A percentile compares a stretch with the other conserved stretches of the same genome.
Evolutionary conservation across 2,329 filamentous ascomycete genomes (phyloP).

Genomic region (Aspergillus calidoustus): DNA sequence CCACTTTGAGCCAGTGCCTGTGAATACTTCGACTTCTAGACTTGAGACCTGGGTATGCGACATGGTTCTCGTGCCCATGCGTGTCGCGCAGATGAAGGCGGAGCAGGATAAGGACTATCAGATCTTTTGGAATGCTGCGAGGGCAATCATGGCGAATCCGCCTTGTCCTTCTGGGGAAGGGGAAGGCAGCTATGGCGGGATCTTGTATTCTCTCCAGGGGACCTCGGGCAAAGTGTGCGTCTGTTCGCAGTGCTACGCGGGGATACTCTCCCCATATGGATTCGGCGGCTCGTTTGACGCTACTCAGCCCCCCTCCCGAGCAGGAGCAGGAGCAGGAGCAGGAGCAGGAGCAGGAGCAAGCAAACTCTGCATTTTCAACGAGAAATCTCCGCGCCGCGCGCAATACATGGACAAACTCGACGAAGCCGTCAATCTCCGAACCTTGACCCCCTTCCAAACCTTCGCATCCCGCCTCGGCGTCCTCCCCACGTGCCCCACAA

Average conservation of each 20-base stretch:
- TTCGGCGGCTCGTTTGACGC: neutral
- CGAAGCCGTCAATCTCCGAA: neutral
- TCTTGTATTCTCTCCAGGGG: neutral
- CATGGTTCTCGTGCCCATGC: neutral
- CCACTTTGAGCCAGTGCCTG: neutral
- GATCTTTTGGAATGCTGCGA: conserved; percentile 1
- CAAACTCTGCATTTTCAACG: neutral
- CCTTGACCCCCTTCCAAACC: neutral
- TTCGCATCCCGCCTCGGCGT: neutral
- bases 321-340: neutral
- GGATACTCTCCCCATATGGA: neutral
- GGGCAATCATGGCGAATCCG: neutral
- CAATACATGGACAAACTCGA: neutral
- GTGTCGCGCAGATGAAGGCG: neutral
- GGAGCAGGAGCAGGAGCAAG: too few relatives aligned
- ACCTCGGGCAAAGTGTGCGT: neutral
- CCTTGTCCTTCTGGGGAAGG: neutral
- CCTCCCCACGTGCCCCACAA: neutral
- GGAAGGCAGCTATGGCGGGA: neutral
- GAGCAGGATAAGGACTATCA: neutral
- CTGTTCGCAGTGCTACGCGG: neutral
- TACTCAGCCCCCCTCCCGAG: too few relatives aligned
- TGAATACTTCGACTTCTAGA: neutral
- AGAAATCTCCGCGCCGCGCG: neutral
- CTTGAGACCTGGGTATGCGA: neutral